Conservation (phyloP, 2,329 filamentous ascomycete genomes). For the Fusarium temperatum region DNA sequence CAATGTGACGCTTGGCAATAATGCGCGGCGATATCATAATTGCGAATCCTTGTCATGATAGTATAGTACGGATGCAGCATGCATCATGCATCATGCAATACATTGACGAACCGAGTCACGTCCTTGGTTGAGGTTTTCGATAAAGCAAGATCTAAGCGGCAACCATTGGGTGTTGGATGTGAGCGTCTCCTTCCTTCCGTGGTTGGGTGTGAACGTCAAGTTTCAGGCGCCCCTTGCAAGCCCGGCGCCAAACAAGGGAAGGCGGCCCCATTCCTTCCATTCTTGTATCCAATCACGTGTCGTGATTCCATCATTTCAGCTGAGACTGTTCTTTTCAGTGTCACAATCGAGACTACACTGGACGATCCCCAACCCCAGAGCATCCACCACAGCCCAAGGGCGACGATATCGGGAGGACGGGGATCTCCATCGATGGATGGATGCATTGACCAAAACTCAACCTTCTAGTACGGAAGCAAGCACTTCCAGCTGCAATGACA, state of each 20-base stretch:
- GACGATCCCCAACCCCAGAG: constrained; percentile 8
- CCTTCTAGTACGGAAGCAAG: neutral
- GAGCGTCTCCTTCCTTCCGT: neutral
- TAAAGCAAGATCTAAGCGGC: constrained; percentile 26
- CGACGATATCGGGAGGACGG: constrained; percentile 6
- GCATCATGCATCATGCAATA: constrained; percentile 10
- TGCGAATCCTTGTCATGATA: neutral
- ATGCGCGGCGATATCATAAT: constrained; percentile 2
- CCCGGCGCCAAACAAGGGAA: constrained; percentile 25
- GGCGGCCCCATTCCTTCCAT: constrained; percentile 15
- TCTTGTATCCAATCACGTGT: constrained; percentile 30
- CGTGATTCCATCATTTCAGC: constrained; percentile 30
- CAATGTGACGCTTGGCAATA: neutral
- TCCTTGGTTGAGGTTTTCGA: constrained; percentile 18
- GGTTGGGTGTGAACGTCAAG: constrained; percentile 13
- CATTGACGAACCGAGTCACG: neutral
- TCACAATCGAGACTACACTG: constrained; percentile 22
- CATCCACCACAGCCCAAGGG: constrained; percentile 2
- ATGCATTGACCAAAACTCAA: constrained; percentile 1
- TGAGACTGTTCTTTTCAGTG: constrained; percentile 28
- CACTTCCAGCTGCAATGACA: constrained; percentile 12
- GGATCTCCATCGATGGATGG: neutral
- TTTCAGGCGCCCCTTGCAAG: constrained; percentile 33
- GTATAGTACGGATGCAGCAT: neutral
- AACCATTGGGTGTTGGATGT: neutral